phyloP scores from a whole-genome alignment of 2,329 filamentous ascomycete genomes.

The Hymenoscyphus occultus region DNA sequence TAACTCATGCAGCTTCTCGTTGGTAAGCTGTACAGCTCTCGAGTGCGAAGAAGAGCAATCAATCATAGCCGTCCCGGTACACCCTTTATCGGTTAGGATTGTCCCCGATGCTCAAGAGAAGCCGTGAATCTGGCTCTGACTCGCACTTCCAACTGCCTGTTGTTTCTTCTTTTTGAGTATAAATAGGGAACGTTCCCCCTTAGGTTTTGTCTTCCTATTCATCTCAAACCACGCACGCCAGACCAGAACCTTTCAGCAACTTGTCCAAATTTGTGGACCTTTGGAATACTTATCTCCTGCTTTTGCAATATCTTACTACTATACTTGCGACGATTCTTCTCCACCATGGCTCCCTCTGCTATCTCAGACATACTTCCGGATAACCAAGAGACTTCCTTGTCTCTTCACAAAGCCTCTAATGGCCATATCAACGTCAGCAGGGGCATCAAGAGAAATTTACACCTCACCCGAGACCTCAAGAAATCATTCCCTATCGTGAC shows the following conservation, averaged over 20 bases:
- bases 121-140: neutral
- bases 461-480: slow-evolving; percentile 32
- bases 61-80: neutral
- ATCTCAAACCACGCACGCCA: neutral
- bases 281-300: neutral
- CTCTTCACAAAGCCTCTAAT: slow-evolving; percentile 9
- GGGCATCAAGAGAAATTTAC: slow-evolving; percentile 23
- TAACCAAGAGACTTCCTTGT: neutral
- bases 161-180: neutral
- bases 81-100: neutral
- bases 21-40: neutral
- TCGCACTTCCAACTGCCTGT: neutral
- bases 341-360: slow-evolving; percentile 10
- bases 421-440: slow-evolving; percentile 17
- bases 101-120: neutral
- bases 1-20: neutral
- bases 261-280: neutral
- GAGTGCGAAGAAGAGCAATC: neutral
- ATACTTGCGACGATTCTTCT: neutral
- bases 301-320: neutral
- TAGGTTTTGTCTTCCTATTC: neutral
- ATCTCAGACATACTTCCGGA: neutral
- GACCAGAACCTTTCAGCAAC: neutral
- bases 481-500: slow-evolving; percentile 31
- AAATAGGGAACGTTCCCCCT: neutral